phyloP scores from a whole-genome alignment of 2,329 filamentous ascomycete species.

The Curvularia hawaiiensis region DNA sequence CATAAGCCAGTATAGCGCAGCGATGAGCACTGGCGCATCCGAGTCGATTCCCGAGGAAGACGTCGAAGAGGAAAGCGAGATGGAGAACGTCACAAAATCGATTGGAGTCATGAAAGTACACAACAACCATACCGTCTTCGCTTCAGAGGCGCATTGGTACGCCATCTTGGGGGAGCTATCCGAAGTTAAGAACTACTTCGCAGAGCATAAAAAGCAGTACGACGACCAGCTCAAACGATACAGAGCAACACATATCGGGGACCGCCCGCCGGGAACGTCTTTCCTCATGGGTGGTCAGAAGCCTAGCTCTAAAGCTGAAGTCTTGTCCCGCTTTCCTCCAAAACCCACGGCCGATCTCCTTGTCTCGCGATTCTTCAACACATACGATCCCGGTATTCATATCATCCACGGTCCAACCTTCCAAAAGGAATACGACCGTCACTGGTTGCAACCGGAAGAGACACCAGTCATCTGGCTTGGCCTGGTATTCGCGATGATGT shows the following conservation, averaged over 20 bases:
- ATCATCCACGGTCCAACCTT: slow-evolving; percentile 75
- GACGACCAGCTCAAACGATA: slow-evolving; percentile 81
- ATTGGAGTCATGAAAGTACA: slow-evolving; percentile 60
- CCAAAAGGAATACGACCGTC: slow-evolving; percentile 66
- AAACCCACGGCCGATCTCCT: slow-evolving; percentile 84
- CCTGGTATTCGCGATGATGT: slow-evolving; percentile 76
- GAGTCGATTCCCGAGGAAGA: slow-evolving; percentile 60
- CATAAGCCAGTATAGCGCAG: slow-evolving; percentile 60
- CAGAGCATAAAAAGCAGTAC: slow-evolving; percentile 83
- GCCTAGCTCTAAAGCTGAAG: slow-evolving; percentile 73
- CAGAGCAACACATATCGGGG: slow-evolving; percentile 65
- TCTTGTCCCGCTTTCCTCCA: slow-evolving; percentile 78
- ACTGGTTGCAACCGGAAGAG: slow-evolving; percentile 75
- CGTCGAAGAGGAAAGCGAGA: slow-evolving; percentile 67
- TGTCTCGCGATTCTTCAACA: slow-evolving; percentile 90
- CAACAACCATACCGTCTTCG: slow-evolving; percentile 55
- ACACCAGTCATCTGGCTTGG: slow-evolving; percentile 80
- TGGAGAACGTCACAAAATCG: slow-evolving; percentile 56
- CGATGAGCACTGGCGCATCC: slow-evolving; percentile 60
- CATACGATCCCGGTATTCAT: slow-evolving; percentile 67
- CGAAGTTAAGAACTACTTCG: slow-evolving; percentile 92
- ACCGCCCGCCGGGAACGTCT: slow-evolving; percentile 68
- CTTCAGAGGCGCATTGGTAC: slow-evolving; percentile 59
- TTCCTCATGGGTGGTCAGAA: slow-evolving; percentile 77
- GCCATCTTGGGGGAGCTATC: slow-evolving; percentile 68